Conservation (phyloP, 2,329 filamentous ascomycete species). For the Nemania sp. region DNA sequence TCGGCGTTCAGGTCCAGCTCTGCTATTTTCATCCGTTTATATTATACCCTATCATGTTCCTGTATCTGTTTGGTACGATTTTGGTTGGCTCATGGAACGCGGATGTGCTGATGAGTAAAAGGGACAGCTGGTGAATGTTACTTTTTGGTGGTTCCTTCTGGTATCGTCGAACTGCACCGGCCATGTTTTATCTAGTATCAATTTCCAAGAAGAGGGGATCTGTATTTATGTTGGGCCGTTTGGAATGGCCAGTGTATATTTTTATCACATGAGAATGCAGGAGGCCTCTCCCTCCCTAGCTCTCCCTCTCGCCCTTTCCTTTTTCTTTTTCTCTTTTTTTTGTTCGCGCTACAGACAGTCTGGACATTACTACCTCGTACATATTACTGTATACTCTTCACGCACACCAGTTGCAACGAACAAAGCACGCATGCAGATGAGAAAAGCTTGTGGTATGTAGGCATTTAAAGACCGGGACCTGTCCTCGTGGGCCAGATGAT, state of each 20-base stretch:
- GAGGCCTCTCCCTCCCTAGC: not conserved
- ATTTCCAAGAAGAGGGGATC: constrained; percentile 17
- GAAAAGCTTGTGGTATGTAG: too few relatives aligned
- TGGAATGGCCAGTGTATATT: constrained; percentile 9
- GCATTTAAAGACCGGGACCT: constrained; percentile 9
- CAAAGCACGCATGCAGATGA: not conserved
- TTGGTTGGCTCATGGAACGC: constrained; percentile 36
- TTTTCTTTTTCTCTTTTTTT: not conserved
- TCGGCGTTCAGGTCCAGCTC: constrained; percentile 40
- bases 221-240: constrained; percentile 23
- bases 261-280: constrained; percentile 17
- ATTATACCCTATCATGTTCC: constrained; percentile 46
- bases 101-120: constrained; percentile 38
- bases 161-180: constrained; percentile 29
- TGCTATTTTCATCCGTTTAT: constrained; percentile 41
- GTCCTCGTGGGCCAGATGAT: not conserved
- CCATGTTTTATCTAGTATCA: constrained; percentile 31
- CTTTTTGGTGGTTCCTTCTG: constrained; percentile 27
- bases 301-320: too few relatives aligned
- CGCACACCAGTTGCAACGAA: constrained; percentile 13
- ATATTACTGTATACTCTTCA: constrained; percentile 30
- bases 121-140: constrained; percentile 32
- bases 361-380: constrained; percentile 19
- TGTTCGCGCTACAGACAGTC: constrained; percentile 12
- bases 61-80: constrained; percentile 43